phyloP scores from a whole-genome alignment of 257 asterid genomes.

The Nicotiana sylvestris region DNA sequence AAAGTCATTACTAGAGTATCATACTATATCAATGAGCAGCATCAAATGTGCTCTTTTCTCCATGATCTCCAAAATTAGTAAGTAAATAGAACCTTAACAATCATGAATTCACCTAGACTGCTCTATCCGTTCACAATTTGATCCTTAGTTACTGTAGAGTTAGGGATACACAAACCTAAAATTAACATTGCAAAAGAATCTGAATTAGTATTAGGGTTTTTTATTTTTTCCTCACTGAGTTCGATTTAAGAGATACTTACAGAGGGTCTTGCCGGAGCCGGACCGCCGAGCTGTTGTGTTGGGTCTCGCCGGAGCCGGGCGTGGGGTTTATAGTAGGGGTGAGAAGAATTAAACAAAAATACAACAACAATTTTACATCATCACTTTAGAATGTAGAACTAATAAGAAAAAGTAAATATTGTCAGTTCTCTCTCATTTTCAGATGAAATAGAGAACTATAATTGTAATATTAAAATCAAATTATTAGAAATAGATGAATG shows the following conservation, averaged over 20 bases:
- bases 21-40: not conserved
- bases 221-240: not conserved
- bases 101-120: not conserved
- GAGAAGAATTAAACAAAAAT: not conserved
- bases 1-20: not conserved
- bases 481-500: not conserved
- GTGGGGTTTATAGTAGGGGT: not conserved
- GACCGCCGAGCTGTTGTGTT: not conserved
- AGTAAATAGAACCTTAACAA: not conserved
- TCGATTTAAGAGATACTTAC: not conserved
- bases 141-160: not conserved
- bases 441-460: too few species aligned
- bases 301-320: conserved; percentile 2
- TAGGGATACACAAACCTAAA: not conserved
- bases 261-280: not conserved
- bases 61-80: not conserved
- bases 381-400: too few species aligned
- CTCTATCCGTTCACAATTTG: not conserved
- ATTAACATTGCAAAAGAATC: not conserved
- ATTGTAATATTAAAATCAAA: not conserved
- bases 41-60: not conserved
- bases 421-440: too few species aligned
- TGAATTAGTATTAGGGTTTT: not conserved
- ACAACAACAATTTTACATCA: too few species aligned
- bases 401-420: too few species aligned